Percentiles rank a stretch among this genome's conserved stretches.
Conservation (phyloP, 306 rosid species). For the Cucurbita pepo region DNA sequence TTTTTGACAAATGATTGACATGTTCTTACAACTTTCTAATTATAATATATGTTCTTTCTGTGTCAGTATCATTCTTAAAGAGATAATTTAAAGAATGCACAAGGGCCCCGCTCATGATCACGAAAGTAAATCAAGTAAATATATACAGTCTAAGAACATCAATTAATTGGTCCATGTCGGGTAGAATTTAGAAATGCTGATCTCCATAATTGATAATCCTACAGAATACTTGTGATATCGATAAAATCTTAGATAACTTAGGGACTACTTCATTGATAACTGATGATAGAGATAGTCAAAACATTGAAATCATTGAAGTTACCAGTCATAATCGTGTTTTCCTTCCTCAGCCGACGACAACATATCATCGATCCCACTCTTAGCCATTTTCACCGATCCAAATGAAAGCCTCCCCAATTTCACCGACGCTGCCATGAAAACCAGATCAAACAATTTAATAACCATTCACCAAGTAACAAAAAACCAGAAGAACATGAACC, state of each 20-base stretch:
- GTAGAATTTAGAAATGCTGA: background rate
- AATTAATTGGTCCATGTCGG: background rate
- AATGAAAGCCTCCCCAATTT: slow-evolving; percentile 83
- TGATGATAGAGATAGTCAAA: background rate
- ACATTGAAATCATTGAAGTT: background rate
- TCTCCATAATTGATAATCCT: slow-evolving; percentile 1
- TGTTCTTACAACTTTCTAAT: background rate
- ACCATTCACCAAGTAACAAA: background rate
- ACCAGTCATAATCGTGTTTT: slow-evolving; percentile 95
- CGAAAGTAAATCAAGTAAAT: slow-evolving; percentile 1
- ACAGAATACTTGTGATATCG: background rate
- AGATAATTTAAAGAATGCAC: background rate
- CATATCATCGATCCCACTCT: slow-evolving; percentile 72
- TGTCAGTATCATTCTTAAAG: background rate
- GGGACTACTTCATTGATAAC: background rate
- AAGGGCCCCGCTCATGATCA: background rate
- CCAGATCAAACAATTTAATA: background rate
- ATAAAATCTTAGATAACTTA: background rate
- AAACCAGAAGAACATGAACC: background rate
- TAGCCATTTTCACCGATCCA: slow-evolving; percentile 49
- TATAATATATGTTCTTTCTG: background rate
- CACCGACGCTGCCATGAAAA: slow-evolving; percentile 36
- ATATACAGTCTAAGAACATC: background rate
- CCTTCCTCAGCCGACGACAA: slow-evolving; percentile 73
- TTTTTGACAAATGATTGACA: background rate